Percentiles rank a stretch among this genome's conserved stretches.
These are phyloP conservation scores for Ganoderma multipileum DNA, from an alignment of 1,284 basidiomycete species.

Conservation along the genomic window DNA sequence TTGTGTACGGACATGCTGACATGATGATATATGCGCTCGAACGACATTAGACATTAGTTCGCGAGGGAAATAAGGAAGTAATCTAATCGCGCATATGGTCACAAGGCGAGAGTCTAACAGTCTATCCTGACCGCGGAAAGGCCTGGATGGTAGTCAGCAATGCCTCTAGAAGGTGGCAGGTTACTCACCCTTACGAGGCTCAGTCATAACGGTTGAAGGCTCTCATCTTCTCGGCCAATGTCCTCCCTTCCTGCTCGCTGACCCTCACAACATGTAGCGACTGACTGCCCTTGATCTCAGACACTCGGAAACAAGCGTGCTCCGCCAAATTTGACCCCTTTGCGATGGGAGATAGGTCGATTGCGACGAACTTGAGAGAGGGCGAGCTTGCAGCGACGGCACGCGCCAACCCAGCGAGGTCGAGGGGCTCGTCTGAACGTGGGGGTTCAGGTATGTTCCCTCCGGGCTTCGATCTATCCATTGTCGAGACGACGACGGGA, in stretches of 20 bases:
- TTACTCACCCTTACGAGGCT: neutral
- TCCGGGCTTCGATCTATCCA: constrained; percentile 10
- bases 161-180: neutral
- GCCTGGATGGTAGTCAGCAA: neutral
- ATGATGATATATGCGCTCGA: neutral
- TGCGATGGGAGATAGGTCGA: constrained; percentile 22
- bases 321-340: constrained; percentile 11
- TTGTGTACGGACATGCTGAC: neutral
- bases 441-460: neutral
- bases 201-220: constrained; percentile 28
- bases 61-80: neutral
- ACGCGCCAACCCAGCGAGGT: constrained; percentile 20
- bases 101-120: constrained; percentile 9
- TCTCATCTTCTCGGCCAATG: constrained; percentile 16
- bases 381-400: constrained; percentile 20
- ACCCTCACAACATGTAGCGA: constrained; percentile 15
- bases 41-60: neutral
- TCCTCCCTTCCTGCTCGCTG: constrained; percentile 17
- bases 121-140: neutral
- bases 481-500: constrained; percentile 11
- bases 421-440: constrained; percentile 4
- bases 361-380: constrained; percentile 20
- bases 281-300: neutral
- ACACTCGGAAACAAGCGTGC: constrained; percentile 19
- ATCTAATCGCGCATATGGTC: constrained; percentile 9